Conservation (phyloP, 2,329 filamentous ascomycete species). For the Sarocladium strictum region DNA sequence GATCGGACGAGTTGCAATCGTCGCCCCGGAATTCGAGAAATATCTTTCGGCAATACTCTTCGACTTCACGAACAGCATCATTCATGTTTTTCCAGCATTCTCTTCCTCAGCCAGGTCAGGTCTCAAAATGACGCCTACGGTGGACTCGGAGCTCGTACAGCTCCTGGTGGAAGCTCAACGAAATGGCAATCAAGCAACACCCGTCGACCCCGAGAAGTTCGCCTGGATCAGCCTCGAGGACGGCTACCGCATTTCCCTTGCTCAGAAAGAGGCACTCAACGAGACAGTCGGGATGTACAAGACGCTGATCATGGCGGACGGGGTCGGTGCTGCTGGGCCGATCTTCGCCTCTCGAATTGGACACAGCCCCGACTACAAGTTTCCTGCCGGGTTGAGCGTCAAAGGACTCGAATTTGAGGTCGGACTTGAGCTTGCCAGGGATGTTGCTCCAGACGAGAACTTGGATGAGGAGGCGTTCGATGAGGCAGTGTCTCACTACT, state of each 20-base stretch:
- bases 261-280: neutral
- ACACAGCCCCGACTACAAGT: slow-evolving; percentile 3
- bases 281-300: neutral
- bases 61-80: no score
- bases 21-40: neutral
- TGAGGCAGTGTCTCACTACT: neutral
- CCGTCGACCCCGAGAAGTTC: slow-evolving; percentile 1
- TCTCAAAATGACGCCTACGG: neutral
- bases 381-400: neutral
- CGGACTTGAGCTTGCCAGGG: neutral
- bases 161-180: neutral
- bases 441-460: slow-evolving; percentile 3
- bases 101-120: neutral
- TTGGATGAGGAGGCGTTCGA: neutral
- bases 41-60: neutral
- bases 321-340: neutral
- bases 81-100: no score
- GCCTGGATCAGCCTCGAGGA: neutral
- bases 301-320: neutral
- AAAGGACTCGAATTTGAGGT: slow-evolving; percentile 2
- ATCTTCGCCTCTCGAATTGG: slow-evolving; percentile 2
- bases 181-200: neutral
- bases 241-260: neutral
- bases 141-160: neutral
- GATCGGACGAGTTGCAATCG: neutral